These are phyloP conservation scores for Chaetomium globosum DNA, from an alignment of 2,329 filamentous ascomycete genomes.

Conservation along the genomic window DNA sequence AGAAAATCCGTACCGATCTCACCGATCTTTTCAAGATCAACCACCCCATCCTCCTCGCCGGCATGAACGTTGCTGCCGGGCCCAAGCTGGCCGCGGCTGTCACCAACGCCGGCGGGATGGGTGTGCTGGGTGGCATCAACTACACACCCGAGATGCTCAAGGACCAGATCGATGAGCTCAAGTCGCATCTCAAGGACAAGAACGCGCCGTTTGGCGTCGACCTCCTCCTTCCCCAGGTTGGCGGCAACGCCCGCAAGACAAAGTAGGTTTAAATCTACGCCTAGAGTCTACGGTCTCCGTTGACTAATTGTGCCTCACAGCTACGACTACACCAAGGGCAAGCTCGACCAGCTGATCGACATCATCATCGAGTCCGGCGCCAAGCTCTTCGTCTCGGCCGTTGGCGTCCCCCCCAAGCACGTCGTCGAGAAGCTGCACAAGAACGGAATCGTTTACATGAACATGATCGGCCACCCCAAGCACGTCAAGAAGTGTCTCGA, in stretches of 20 bases:
- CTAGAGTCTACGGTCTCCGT: neutral
- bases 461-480: constrained; percentile 99
- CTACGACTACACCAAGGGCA: constrained; percentile 99
- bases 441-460: constrained; percentile 92
- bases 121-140: constrained; percentile 91
- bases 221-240: constrained; percentile 89
- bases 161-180: constrained; percentile 93
- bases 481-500: constrained; percentile 96
- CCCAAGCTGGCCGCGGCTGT: constrained; percentile 95
- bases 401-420: constrained; percentile 85
- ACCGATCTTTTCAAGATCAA: constrained; percentile 98
- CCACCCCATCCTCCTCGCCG: constrained; percentile 91
- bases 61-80: constrained; percentile 98
- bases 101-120: constrained; percentile 93
- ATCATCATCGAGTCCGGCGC: constrained; percentile 91
- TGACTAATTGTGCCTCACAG: constrained; percentile 49
- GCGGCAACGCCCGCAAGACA: constrained; percentile 90
- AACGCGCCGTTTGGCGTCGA: constrained; percentile 95
- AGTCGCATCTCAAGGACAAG: constrained; percentile 84
- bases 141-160: constrained; percentile 97
- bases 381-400: constrained; percentile 93
- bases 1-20: constrained; percentile 85
- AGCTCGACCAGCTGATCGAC: constrained; percentile 85
- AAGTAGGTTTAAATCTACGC: constrained; percentile 59
- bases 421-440: constrained; percentile 90